Evolutionary conservation across 495 filamentous ascomycete species (phyloP).

Genomic region (Xylaria bambusicola): DNA sequence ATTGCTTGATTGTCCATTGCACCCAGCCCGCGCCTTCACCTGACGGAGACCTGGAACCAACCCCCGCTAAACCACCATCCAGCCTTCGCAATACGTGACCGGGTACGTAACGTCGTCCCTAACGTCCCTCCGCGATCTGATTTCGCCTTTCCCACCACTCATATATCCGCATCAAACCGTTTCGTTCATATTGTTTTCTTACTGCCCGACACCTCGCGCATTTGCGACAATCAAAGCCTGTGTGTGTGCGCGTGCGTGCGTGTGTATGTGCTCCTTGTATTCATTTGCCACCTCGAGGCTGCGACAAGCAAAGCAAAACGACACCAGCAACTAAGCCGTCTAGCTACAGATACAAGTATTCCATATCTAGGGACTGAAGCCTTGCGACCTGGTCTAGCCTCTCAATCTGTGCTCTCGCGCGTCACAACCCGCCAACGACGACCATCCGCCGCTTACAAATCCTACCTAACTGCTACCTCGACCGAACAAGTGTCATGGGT

Average conservation of each 20-base stretch:
- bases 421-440: neutral
- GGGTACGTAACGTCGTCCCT: neutral
- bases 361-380: no score
- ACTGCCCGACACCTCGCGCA: neutral
- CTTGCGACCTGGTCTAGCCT: no score
- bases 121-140: neutral
- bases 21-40: neutral
- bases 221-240: neutral
- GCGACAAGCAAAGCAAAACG: neutral
- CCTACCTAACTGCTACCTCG: neutral
- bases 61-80: constrained; percentile 17
- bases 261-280: neutral
- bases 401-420: no score
- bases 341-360: no score
- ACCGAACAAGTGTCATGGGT: constrained; percentile 15
- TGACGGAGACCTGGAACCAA: neutral
- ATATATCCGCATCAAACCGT: neutral
- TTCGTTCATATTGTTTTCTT: neutral
- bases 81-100: neutral
- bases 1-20: constrained; percentile 18
- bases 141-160: neutral
- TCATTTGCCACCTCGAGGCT: neutral
- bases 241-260: neutral
- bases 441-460: neutral
- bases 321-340: no score